Evolutionary conservation across 2,329 filamentous ascomycete species (phyloP), one percentile per base, ranked within the genome.

Genomic region (Ilyonectria sp.): DNA sequence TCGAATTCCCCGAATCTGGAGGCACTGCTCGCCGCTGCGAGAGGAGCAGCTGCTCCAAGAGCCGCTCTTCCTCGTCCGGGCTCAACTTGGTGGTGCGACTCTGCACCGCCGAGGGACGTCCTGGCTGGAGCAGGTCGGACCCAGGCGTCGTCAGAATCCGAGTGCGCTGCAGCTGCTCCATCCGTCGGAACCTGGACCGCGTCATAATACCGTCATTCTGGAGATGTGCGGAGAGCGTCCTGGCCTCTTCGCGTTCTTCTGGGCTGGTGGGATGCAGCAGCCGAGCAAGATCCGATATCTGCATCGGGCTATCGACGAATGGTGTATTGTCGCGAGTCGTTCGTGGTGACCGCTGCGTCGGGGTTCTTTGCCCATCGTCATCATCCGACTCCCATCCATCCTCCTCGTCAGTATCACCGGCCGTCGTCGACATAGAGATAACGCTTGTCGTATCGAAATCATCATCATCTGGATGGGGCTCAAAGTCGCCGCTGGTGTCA

Each of bases 401-500:
- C 17, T 87, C 85, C 31, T 85, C 81, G 13, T 84, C 83, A 13
- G 85, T 80, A 77, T 57, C 75, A 72, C 79, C 80, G 37, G 83
- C 82, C 2, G 81, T 83, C 8, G 85, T 86, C 0, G 78, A 76
- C 59, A 76, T 68, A 4, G 94, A 94, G n/a, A 96, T 82, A 40
- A 97, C 86, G 75, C 95, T 98, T 1, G 94, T 97, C 9, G 88
- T 89, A 76, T 97, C 94, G 76, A 92, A 90, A 50, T 91, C 86
- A 11, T 90, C 84, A 4, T 89, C 86, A 5, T 83, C 78, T 11
- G 84, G 79, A 8, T 80, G 76, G 1, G 91, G 91, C 35, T 85
- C 79, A 78, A 95, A 98, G 69, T 95, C 92, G 31, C 93, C 93
- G 75, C 93, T 97, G 6, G 86, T 86, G 78, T 98, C 95, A 35